Percentiles rank a stretch among this genome's conserved stretches.
phyloP scores from a whole-genome alignment of 768 basidiomycete species.

The Pleurotus sapidus region DNA sequence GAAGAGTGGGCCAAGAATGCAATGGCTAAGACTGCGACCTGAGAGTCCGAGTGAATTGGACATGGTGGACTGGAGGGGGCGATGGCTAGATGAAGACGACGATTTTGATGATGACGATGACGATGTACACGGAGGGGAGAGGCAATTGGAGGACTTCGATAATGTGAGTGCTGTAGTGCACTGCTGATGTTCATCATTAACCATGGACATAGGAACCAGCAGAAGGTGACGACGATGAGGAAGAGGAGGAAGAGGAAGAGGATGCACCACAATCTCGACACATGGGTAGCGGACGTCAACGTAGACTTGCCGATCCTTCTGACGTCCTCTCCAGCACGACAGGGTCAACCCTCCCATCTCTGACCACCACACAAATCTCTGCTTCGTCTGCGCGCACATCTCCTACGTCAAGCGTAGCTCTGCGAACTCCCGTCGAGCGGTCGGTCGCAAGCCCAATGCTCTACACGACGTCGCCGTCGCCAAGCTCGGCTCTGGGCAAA shows the following conservation, averaged over 20 bases:
- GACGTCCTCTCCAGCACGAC: not conserved
- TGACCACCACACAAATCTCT: constrained; percentile 35
- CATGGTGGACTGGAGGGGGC: constrained; percentile 85
- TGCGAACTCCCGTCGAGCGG: constrained; percentile 43
- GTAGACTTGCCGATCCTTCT: not conserved
- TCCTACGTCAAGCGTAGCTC: constrained; percentile 45
- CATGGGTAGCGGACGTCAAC: constrained; percentile 8
- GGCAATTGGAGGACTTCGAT: constrained; percentile 87
- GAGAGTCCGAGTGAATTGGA: constrained; percentile 79
- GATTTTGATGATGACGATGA: constrained; percentile 67
- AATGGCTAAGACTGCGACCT: constrained; percentile 90
- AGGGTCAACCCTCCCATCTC: constrained; percentile 4
- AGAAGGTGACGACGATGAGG: constrained; percentile 53
- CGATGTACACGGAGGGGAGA: constrained; percentile 66
- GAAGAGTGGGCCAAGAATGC: constrained; percentile 94
- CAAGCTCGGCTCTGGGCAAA: constrained; percentile 30
- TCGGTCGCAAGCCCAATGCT: constrained; percentile 21
- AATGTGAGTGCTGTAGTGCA: constrained; percentile 42
- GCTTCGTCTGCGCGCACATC: constrained; percentile 45
- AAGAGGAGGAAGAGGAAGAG: constrained; percentile 63
- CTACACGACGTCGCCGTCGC: constrained; percentile 27
- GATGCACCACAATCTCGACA: constrained; percentile 34
- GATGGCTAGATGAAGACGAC: constrained; percentile 74
- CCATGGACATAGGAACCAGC: constrained; percentile 39
- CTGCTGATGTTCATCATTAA: no score